A percentile compares a stretch with the other conserved stretches of the same genome.
Evolutionary conservation across 2,329 filamentous ascomycete species (phyloP).

Genomic region (Aspergillus hiratsukae): DNA sequence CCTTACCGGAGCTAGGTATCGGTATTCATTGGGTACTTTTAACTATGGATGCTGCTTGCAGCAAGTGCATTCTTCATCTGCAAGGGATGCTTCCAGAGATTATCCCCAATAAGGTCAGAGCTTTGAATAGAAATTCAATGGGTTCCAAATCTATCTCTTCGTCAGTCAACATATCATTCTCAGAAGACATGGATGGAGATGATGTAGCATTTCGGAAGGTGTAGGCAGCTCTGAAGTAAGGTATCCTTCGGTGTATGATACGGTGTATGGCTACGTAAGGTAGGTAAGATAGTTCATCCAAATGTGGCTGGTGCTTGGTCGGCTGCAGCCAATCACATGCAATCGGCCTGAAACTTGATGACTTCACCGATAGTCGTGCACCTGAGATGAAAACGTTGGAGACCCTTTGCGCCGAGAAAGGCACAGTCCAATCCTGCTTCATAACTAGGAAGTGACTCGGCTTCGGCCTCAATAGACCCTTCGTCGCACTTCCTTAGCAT

Average conservation of each 20-base stretch:
- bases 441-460: not conserved
- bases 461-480: not conserved
- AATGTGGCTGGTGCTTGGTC: slow-evolving; percentile 1
- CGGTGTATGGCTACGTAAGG: not conserved
- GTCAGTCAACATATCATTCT: not conserved
- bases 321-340: slow-evolving; percentile 11
- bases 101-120: not conserved
- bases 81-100: not conserved
- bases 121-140: not conserved
- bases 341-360: slow-evolving; percentile 8
- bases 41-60: not conserved
- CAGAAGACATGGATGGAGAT: not conserved
- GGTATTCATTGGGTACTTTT: not conserved
- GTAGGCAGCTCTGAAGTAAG: no score
- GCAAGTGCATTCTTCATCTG: not conserved
- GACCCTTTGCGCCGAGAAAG: not conserved
- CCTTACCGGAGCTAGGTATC: not conserved
- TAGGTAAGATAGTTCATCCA: not conserved
- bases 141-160: not conserved
- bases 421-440: not conserved
- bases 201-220: no score
- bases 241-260: no score
- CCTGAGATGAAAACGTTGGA: slow-evolving; percentile 7
- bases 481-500: not conserved
- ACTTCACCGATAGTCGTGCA: slow-evolving; percentile 15